phyloP scores from a whole-genome alignment of 495 filamentous ascomycete genomes.

The Daldinia caldariorum region DNA sequence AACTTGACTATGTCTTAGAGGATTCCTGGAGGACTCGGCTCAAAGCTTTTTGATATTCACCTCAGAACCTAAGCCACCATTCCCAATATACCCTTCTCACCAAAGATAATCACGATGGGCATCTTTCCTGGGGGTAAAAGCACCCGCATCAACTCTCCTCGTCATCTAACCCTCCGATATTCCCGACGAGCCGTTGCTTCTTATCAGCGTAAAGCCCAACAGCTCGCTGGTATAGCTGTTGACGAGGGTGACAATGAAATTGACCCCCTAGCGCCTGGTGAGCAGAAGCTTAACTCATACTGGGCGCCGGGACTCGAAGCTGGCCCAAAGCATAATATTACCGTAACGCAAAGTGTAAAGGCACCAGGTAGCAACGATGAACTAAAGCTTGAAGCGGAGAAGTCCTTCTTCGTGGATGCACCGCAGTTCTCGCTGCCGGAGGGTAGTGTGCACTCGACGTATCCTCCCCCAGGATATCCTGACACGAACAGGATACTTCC shows the following conservation, averaged over 20 bases:
- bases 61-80: background rate
- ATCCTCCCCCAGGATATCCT: constrained; percentile 55
- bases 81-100: background rate
- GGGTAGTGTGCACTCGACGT: constrained; percentile 38
- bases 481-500: constrained; percentile 53
- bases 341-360: background rate
- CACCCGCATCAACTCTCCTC: constrained; percentile 37
- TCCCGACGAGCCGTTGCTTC: constrained; percentile 18
- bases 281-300: background rate
- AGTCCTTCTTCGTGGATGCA: constrained; percentile 31
- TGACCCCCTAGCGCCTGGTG: background rate
- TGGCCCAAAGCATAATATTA: background rate
- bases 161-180: constrained; percentile 46
- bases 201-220: constrained; percentile 1
- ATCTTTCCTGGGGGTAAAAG: constrained; percentile 35
- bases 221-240: background rate
- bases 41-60: background rate
- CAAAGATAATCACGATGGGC: constrained; percentile 22
- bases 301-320: background rate
- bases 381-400: constrained; percentile 1
- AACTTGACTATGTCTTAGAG: background rate
- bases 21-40: background rate
- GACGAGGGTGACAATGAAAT: background rate
- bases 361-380: background rate
- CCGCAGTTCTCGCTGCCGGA: constrained; percentile 30